These are phyloP conservation scores for Aleurites moluccanus DNA, from an alignment of 441 rosid genomes.

Conservation along the genomic window DNA sequence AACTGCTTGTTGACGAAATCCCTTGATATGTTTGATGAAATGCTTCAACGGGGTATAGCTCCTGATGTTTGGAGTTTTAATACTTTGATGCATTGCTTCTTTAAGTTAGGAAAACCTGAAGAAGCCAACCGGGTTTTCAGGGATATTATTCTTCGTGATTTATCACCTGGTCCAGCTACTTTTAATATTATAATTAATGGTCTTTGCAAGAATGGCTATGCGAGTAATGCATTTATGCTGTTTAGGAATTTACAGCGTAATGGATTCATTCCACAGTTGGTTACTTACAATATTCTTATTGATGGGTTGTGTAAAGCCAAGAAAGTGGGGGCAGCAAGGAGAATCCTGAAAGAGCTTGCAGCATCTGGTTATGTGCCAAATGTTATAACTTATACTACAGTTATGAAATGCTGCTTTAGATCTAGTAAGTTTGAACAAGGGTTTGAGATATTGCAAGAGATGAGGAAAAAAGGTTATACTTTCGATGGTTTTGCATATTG, in stretches of 20 bases:
- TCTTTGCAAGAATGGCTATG: slow-evolving; percentile 62
- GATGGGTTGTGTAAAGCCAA: slow-evolving; percentile 66
- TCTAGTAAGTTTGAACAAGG: slow-evolving; percentile 55
- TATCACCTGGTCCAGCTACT: slow-evolving; percentile 48
- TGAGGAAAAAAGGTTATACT: slow-evolving; percentile 63
- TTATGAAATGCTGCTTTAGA: slow-evolving; percentile 60
- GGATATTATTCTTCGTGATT: slow-evolving; percentile 37
- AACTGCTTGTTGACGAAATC: slow-evolving; percentile 36
- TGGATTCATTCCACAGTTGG: slow-evolving; percentile 55
- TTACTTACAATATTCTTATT: slow-evolving; percentile 71
- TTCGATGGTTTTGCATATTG: slow-evolving; percentile 77
- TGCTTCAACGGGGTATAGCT: slow-evolving; percentile 49
- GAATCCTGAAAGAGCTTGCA: slow-evolving; percentile 54
- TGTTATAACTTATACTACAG: slow-evolving; percentile 67
- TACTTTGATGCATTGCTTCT: slow-evolving; percentile 71
- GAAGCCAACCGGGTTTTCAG: slow-evolving; percentile 55
- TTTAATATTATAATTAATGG: slow-evolving; percentile 74
- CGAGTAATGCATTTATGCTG: slow-evolving; percentile 49
- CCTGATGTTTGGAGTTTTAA: slow-evolving; percentile 85
- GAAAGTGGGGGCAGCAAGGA: slow-evolving; percentile 47
- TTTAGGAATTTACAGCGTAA: slow-evolving; percentile 49
- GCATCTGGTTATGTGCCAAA: slow-evolving; percentile 55
- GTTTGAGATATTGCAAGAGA: slow-evolving; percentile 49
- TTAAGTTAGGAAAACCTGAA: slow-evolving; percentile 61
- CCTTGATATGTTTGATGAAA: slow-evolving; percentile 72